Evolutionary conservation across 2,329 filamentous ascomycete species (phyloP), one percentile per base, ranked within the genome.

Genomic region (Talaromyces albobiverticillius): DNA sequence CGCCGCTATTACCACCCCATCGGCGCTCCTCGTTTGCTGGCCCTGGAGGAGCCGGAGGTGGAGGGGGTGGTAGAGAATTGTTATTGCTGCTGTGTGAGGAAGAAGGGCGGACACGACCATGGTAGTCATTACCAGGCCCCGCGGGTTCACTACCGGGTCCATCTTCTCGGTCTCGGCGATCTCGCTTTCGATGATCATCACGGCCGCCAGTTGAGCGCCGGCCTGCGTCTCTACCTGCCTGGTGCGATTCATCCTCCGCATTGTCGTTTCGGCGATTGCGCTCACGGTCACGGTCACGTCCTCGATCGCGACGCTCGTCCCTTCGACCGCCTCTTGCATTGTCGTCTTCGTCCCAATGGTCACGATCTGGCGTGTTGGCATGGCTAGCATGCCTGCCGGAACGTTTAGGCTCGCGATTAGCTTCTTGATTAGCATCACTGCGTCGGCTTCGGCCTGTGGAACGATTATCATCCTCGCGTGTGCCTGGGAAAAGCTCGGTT

Each of bases 221-320:
- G 22, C 66, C 57, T 10, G 46, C 47, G 32, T 72, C 69, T 16
- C 67, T 66, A 18, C 63, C 60, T 29, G 66, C 66, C 22, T 60
- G 60, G 46, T 65, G 62, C 26, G 63, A 62, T 26, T 62, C 62
- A 41, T 59, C 52, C 38, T 56, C 55, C 13, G 52, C 56, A 25
- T 58, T 61, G 54, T 70, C 68, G 40, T 65, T 67, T 43, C 69
- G 60, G 20, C 70, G 70, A 43, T 59, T 67, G 32, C 67, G 67
- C 40, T 72, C 70, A 32, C 69, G 62, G 8, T 68, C 65, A 23
- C 66, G 61, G 5, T 72, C 69, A n/a, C 65, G 64, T 32, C 59
- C 59, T 18, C 71, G 70, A 23, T 72, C 71, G 40, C 69, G 66
- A 29, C 65, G 60, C 3, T 74, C 69, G 46, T 74, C 71, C 32